Evolutionary conservation across 192 early-diverging fungal genomes (phyloP), one percentile per base, ranked within the genome.

Genomic region (Coemansia sp.): DNA sequence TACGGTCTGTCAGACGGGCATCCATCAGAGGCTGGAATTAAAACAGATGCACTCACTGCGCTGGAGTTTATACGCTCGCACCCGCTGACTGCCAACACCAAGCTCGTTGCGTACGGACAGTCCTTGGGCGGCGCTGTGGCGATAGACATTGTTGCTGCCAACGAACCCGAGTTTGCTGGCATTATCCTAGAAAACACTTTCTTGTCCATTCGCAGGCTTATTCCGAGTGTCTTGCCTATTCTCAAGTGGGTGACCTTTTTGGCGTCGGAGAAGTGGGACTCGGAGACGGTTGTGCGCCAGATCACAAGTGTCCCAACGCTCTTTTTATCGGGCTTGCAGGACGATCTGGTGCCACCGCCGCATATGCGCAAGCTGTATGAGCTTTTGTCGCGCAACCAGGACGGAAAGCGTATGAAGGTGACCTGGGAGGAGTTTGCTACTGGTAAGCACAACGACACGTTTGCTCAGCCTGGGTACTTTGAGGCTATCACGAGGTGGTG

Each of bases 41-140:
- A 88, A 70, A 88, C 92, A 41, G 98, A 99, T 81, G 90, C 94
- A 31, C 74, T 93, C 84, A 88, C 94, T 6, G 88, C 92, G 19
- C 77, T 98, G 40, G 92, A 98, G 63, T 98, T 88, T 80, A 85
- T 99, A 44, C 84, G 83, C 40, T 77, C 85, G 6, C 92, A 98
- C 72, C 87, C 88, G 14, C 78, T 92, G 29, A 77, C 95, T 2
- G 81, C 81, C 29, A 77, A 92, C 64, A 91, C 93, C 1, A 91
- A 91, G 66, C 70, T 99, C 45, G 83, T 99, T 40, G 87, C 93
- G 0, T 98, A 93, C 77, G 98, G 97, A 0, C 98, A 99, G 72
- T 95, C 93, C 8, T 90, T 99, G 64, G 98, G 98, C 42, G 98
- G 98, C 13, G 98, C 98, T 5, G 96, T 97, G 21, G 94, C 95